Evolutionary conservation across 2,329 filamentous ascomycete genomes (phyloP).

Genomic region (Emergomyces africanus): DNA sequence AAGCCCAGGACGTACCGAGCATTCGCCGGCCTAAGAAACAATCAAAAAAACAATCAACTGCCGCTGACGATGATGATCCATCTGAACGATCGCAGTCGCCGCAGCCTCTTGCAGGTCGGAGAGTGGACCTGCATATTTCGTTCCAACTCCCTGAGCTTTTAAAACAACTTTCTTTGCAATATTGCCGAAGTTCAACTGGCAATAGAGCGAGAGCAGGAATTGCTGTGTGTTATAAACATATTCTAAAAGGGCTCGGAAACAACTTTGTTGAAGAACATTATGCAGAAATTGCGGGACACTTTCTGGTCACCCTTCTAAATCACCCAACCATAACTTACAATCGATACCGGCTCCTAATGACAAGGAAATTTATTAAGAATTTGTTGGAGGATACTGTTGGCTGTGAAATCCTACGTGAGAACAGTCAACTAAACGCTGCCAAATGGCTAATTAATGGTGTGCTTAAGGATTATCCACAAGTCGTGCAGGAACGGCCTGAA

Average conservation of each 20-base stretch:
- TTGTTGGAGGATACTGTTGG: conserved; percentile 77
- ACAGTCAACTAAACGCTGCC: conserved; percentile 71
- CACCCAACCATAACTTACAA: conserved; percentile 66
- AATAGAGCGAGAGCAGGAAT: conserved; percentile 73
- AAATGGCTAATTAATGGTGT: conserved; percentile 74
- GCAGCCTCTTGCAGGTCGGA: conserved; percentile 41
- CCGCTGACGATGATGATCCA: conserved; percentile 62
- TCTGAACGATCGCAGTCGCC: conserved; percentile 54
- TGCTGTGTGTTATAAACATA: conserved; percentile 72
- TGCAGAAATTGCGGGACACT: conserved; percentile 62
- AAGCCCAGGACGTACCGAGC: conserved; percentile 41
- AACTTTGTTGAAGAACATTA: conserved; percentile 76
- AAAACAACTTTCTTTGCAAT: conserved; percentile 66
- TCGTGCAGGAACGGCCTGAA: conserved; percentile 72
- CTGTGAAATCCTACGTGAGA: conserved; percentile 70
- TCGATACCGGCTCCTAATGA: conserved; percentile 74
- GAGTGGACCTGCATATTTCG: conserved; percentile 54
- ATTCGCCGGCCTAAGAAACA: conserved; percentile 59
- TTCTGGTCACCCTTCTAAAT: conserved; percentile 69
- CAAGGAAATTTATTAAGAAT: conserved; percentile 70
- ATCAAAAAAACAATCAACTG: conserved; percentile 51
- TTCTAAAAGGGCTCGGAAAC: conserved; percentile 67
- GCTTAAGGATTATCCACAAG: conserved; percentile 88
- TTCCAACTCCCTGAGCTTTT: conserved; percentile 69
- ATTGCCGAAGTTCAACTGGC: conserved; percentile 62